Evolutionary conservation across 2,329 filamentous ascomycete genomes (phyloP).

Genomic region (Penicillium glabrum): DNA sequence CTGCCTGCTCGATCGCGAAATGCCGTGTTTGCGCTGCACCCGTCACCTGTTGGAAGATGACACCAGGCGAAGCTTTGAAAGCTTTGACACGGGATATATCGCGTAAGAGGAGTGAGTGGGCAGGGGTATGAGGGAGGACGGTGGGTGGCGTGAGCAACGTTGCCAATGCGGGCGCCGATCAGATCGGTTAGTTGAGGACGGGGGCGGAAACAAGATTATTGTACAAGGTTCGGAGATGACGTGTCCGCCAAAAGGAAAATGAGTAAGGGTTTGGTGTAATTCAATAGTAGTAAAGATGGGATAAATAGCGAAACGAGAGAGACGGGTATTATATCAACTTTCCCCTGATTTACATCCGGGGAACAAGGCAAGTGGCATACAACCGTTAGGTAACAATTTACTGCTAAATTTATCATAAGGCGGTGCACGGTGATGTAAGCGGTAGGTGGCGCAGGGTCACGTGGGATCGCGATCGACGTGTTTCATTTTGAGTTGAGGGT

Average conservation of each 20-base stretch:
- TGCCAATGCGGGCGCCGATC: slow-evolving; percentile 19
- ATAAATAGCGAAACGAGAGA: neutral
- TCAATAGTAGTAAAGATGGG: neutral
- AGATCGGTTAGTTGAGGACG: slow-evolving; percentile 8
- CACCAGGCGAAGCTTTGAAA: neutral
- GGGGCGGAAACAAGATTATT: slow-evolving; percentile 18
- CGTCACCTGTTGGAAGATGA: neutral
- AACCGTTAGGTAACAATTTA: neutral
- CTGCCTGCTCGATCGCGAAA: slow-evolving; percentile 5
- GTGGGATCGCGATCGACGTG: slow-evolving; percentile 16
- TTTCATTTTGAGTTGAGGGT: slow-evolving; percentile 12
- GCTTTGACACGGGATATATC: neutral
- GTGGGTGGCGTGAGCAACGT: slow-evolving; percentile 23
- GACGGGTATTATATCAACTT: neutral
- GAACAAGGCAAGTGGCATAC: slow-evolving; percentile 7
- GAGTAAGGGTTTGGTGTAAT: neutral
- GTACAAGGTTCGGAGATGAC: slow-evolving; percentile 14
- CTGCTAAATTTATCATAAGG: neutral
- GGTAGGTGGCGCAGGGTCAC: slow-evolving; percentile 18
- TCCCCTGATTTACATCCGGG: slow-evolving; percentile 1
- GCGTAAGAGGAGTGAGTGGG: neutral
- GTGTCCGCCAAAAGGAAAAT: slow-evolving; percentile 7
- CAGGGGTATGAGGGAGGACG: slow-evolving; percentile 9
- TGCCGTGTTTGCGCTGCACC: neutral
- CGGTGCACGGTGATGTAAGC: slow-evolving; percentile 14